phyloP scores from a whole-genome alignment of 176 grass and related monocot species.

The Carex kokanica region DNA sequence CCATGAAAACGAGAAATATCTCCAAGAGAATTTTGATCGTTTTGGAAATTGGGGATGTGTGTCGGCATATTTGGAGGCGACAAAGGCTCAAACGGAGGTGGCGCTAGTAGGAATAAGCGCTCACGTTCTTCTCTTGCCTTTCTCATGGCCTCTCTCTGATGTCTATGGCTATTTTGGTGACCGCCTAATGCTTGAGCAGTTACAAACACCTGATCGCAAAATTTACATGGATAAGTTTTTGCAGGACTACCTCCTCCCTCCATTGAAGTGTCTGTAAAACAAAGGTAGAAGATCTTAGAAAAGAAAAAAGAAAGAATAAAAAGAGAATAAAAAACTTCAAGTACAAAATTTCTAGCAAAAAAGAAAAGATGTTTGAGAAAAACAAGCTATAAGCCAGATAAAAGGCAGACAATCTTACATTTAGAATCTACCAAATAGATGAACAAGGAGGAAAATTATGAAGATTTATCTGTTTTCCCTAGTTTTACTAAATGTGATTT shows the following conservation, averaged over 20 bases:
- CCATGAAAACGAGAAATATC: not conserved
- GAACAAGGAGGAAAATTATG: not conserved
- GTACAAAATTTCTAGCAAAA: not conserved
- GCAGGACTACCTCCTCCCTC: not conserved
- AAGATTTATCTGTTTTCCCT: not conserved
- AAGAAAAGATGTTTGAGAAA: not conserved
- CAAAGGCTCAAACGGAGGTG: not conserved
- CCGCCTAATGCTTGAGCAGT: constrained; percentile 20
- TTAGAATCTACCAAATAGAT: not conserved
- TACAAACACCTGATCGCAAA: constrained; percentile 25
- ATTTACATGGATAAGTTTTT: constrained; percentile 6
- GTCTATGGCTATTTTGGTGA: constrained; percentile 12
- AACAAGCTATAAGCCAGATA: not conserved
- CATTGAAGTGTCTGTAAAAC: constrained; percentile 5
- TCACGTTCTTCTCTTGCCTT: constrained; percentile 2
- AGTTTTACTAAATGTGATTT: not conserved
- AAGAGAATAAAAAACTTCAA: not conserved
- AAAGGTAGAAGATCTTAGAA: not conserved
- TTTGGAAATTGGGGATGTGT: not conserved
- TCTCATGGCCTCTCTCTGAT: constrained; percentile 5
- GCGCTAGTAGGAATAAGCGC: not conserved
- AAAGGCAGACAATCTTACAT: constrained; percentile 14
- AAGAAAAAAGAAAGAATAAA: no score
- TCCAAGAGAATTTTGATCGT: not conserved
- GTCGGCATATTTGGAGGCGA: not conserved